These are phyloP conservation scores for Gossypium anomalum DNA, from an alignment of 345 rosid species.

Conservation along the genomic window DNA sequence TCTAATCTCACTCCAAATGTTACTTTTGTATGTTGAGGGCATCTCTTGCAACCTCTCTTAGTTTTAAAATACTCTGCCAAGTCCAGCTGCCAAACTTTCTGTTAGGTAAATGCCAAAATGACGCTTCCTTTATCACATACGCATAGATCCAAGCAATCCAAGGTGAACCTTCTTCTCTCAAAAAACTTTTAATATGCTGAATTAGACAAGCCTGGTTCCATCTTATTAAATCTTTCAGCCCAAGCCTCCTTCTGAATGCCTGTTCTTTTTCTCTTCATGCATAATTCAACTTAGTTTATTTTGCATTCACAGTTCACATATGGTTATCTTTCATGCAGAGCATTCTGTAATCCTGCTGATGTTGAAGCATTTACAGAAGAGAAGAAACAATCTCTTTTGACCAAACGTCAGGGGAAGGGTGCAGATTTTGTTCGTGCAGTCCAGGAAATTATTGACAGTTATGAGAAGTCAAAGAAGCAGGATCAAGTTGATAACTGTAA, in stretches of 20 bases:
- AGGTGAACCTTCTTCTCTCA: no score
- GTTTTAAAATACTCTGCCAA: no score
- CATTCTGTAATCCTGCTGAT: slow-evolving; percentile 87
- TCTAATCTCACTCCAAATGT: no score
- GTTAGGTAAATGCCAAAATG: no score
- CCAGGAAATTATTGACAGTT: slow-evolving; percentile 78
- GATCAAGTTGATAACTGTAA: slow-evolving; percentile 43
- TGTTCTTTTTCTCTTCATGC: background rate
- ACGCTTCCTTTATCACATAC: no score
- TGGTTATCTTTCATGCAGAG: slow-evolving; percentile 49
- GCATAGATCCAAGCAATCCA: no score
- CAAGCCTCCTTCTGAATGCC: background rate
- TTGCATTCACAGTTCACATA: background rate
- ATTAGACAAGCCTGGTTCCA: no score
- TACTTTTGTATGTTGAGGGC: no score
- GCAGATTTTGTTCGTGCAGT: slow-evolving; percentile 93
- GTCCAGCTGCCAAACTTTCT: no score
- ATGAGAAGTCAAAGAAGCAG: slow-evolving; percentile 66
- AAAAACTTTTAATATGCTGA: no score
- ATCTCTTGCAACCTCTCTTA: no score
- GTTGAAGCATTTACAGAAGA: slow-evolving; percentile 95
- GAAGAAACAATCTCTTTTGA: slow-evolving; percentile 76
- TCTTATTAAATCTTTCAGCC: no score
- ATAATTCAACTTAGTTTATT: background rate
- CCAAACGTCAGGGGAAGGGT: slow-evolving; percentile 80